These are phyloP conservation scores for Tremella fuciformis DNA, from an alignment of 768 basidiomycete genomes.

Conservation along the genomic window DNA sequence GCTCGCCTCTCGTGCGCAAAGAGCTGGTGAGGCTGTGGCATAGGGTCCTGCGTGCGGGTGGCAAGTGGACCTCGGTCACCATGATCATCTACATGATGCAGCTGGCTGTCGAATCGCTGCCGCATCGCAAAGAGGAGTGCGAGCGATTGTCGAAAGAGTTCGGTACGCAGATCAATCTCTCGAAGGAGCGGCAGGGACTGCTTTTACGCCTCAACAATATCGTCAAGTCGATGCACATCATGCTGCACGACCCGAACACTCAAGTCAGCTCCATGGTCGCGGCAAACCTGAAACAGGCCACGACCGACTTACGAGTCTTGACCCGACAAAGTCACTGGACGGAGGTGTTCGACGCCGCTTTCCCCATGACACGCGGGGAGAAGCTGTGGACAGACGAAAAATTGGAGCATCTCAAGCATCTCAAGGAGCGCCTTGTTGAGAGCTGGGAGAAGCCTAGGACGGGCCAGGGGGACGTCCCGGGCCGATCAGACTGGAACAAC, in stretches of 20 bases:
- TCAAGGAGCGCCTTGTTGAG: conserved; percentile 1
- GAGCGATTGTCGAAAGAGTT: neutral
- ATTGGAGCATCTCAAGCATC: neutral
- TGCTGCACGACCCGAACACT: conserved; percentile 4
- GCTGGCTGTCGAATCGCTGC: neutral
- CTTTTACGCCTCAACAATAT: neutral
- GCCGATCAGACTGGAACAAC: conserved; percentile 16
- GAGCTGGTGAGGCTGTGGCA: conserved; percentile 33
- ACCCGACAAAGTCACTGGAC: neutral
- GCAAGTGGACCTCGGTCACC: conserved; percentile 21
- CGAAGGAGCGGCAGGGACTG: neutral
- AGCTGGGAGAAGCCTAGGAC: neutral
- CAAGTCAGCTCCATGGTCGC: neutral
- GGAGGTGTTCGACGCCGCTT: neutral
- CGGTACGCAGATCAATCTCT: neutral
- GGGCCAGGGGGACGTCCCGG: neutral
- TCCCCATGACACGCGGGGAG: neutral
- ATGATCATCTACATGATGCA: conserved; percentile 21
- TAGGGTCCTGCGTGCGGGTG: conserved; percentile 12
- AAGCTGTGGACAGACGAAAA: neutral
- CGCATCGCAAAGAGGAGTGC: neutral
- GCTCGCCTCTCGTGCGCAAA: conserved; percentile 34
- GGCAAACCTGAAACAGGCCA: neutral
- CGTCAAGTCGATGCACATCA: neutral
- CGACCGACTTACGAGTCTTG: neutral